A percentile compares a stretch with the other conserved stretches of the same genome.
Conservation (phyloP, 2,329 filamentous ascomycete genomes). For the Rugonectria rugulosa region DNA sequence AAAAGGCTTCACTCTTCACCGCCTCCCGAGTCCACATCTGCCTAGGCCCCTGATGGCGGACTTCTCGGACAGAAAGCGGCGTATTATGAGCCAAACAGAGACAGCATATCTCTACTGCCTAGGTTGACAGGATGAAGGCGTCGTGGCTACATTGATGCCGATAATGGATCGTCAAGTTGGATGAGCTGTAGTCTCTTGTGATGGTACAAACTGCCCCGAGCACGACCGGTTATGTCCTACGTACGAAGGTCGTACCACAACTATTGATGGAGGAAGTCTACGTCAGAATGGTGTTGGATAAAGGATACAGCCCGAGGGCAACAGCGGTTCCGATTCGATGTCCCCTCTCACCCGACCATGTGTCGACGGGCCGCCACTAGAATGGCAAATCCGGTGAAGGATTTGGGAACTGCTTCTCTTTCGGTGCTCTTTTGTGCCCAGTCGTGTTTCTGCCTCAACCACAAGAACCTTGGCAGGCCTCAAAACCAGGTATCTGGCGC, state of each 20-base stretch:
- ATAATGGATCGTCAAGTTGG: slow-evolving; percentile 37
- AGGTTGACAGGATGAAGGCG: slow-evolving; percentile 29
- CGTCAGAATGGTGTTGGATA: slow-evolving; percentile 2
- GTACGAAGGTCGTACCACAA: too few relatives aligned
- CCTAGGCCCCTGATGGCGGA: slow-evolving; percentile 22
- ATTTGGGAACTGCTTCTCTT: slow-evolving; percentile 3
- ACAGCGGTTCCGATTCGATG: neutral
- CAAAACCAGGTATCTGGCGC: slow-evolving; percentile 27
- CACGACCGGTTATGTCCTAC: too few relatives aligned
- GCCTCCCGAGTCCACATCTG: slow-evolving; percentile 36
- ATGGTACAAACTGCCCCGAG: slow-evolving; percentile 27
- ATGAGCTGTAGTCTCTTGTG: slow-evolving; percentile 34
- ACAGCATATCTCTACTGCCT: slow-evolving; percentile 32
- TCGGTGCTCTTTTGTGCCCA: slow-evolving; percentile 15
- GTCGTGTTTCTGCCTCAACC: slow-evolving; percentile 11
- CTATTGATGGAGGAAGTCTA: too few relatives aligned
- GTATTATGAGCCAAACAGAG: slow-evolving; percentile 33
- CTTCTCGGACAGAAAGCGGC: slow-evolving; percentile 27
- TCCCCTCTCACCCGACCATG: slow-evolving; percentile 11
- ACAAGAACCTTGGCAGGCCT: slow-evolving; percentile 17
- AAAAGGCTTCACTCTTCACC: slow-evolving; percentile 35
- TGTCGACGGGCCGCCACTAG: slow-evolving; percentile 27
- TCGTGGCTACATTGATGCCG: slow-evolving; percentile 35
- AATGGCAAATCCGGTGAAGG: slow-evolving; percentile 15
- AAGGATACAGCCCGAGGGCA: neutral